These are phyloP conservation scores for Hypoxylon rubiginosum DNA, from an alignment of 2,329 filamentous ascomycete genomes.

Conservation along the genomic window DNA sequence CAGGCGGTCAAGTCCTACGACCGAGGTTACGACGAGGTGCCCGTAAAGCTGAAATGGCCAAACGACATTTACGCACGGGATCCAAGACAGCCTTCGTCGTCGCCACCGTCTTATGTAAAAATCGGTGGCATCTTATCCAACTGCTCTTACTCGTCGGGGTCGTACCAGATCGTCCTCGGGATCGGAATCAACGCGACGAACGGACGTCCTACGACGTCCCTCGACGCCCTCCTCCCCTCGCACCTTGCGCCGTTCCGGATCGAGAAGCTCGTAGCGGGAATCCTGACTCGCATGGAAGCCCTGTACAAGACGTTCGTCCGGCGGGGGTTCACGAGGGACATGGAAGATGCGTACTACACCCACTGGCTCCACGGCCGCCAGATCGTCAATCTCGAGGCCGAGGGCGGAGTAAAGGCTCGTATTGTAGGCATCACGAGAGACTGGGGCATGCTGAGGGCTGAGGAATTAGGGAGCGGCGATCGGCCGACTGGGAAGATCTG, in stretches of 20 bases:
- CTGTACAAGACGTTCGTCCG: slow-evolving; percentile 82
- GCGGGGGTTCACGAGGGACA: slow-evolving; percentile 77
- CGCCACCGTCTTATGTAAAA: slow-evolving; percentile 77
- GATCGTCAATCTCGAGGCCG: slow-evolving; percentile 80
- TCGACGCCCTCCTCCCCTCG: slow-evolving; percentile 77
- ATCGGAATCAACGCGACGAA: slow-evolving; percentile 91
- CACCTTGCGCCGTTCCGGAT: slow-evolving; percentile 71
- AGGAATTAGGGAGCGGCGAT: slow-evolving; percentile 83
- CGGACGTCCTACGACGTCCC: slow-evolving; percentile 84
- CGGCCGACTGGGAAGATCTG: slow-evolving; percentile 81
- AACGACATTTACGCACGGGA: slow-evolving; percentile 91
- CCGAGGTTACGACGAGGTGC: slow-evolving; percentile 78
- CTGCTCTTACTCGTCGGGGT: slow-evolving; percentile 80
- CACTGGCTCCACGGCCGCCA: slow-evolving; percentile 89
- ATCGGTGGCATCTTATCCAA: slow-evolving; percentile 95
- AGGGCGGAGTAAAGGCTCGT: slow-evolving; percentile 79
- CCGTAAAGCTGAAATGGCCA: slow-evolving; percentile 94
- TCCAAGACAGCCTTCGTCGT: slow-evolving; percentile 63
- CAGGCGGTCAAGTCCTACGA: slow-evolving; percentile 87
- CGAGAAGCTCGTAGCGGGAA: slow-evolving; percentile 85
- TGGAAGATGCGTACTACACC: slow-evolving; percentile 83
- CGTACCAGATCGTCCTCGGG: slow-evolving; percentile 88
- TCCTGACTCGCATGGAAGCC: slow-evolving; percentile 82
- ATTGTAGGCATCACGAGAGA: slow-evolving; percentile 92
- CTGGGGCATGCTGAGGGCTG: slow-evolving; percentile 87